phyloP scores from a whole-genome alignment of 495 filamentous ascomycete genomes.

The Neurospora sublineolata region DNA sequence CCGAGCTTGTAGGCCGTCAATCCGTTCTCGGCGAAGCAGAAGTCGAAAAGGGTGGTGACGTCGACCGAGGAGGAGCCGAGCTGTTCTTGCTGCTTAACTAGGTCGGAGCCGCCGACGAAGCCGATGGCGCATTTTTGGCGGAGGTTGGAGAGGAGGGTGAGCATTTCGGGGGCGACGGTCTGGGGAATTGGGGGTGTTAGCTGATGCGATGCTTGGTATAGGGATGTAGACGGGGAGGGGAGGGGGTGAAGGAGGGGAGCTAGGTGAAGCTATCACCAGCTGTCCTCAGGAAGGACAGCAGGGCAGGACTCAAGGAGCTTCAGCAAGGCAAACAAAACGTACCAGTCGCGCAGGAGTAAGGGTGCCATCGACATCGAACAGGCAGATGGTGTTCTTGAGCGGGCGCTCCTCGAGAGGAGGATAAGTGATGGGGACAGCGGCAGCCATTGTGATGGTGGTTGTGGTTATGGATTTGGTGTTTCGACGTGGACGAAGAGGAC shows the following conservation, averaged over 20 bases:
- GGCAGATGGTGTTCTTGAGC: conserved; percentile 75
- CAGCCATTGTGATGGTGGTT: conserved; percentile 22
- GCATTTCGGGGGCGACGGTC: conserved; percentile 67
- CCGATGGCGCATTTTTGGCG: conserved; percentile 87
- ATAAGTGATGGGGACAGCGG: conserved; percentile 25
- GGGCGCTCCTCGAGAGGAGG: conserved; percentile 71
- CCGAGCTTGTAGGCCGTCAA: conserved; percentile 82
- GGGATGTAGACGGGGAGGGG: neutral
- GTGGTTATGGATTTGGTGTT: neutral
- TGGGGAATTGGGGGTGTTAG: conserved; percentile 18
- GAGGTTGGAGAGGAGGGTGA: conserved; percentile 62
- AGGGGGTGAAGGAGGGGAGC: neutral
- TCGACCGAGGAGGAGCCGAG: conserved; percentile 51
- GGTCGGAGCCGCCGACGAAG: conserved; percentile 78
- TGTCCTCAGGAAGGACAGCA: neutral
- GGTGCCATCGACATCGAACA: conserved; percentile 91
- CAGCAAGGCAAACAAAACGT: conserved; percentile 18
- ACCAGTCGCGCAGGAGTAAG: conserved; percentile 67
- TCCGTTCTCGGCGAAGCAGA: conserved; percentile 92
- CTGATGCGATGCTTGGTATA: neutral
- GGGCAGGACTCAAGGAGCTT: neutral
- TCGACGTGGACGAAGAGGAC: neutral
- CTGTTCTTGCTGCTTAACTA: conserved; percentile 92
- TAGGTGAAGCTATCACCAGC: neutral
- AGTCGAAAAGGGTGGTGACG: conserved; percentile 82